Evolutionary conservation across 345 rosid genomes (phyloP), one percentile per base, ranked within the genome.

Genomic region (Gossypium herbaceum): DNA sequence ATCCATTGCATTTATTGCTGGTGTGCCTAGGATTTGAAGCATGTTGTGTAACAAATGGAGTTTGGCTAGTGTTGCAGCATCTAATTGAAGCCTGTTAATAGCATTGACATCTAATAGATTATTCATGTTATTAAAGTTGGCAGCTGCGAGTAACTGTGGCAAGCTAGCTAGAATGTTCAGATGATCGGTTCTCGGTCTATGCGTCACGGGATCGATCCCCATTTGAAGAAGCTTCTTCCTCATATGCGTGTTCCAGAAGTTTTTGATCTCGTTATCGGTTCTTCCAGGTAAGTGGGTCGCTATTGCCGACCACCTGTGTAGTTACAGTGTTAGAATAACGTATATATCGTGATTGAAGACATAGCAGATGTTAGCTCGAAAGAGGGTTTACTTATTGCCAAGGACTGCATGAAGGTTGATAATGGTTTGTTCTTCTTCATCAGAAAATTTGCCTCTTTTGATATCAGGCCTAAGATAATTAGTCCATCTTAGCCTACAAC

Each of bases 181-280:
- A 85, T 56, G 82, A 76, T 88, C 91, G 22, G 94, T 84, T 85
- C 97, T 85, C 60, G 94, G 92, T 60, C 80, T 81, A 81, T 91
- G 97, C 27, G 97, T 91, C 67, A 91, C 86, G 2, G 97, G 97
- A 63, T 91, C 97, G 2, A 91, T 83, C 15, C 94, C 97, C 94
- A 88, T 91, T 61, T 86, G 88, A 9, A 91, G 82, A 82, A 91
- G 90, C 86, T 89, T 91, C 71, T 88, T 91, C 88, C 85, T 91
- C 64, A 91, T 77, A 80, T 91, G 94, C 2, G 97, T 91, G 72
- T 91, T 91, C 97, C 97, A 91, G 47, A 86, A 85, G 72, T 91
- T 91, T 81, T 91, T 91, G 74, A 91, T 91, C 77, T 89, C 94
- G 17, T 91, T 91, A 56, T 91, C 97, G 0, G 97, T 91, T 61